Conservation (phyloP, 2,329 filamentous ascomycete genomes). For the Diaporthe eres region DNA sequence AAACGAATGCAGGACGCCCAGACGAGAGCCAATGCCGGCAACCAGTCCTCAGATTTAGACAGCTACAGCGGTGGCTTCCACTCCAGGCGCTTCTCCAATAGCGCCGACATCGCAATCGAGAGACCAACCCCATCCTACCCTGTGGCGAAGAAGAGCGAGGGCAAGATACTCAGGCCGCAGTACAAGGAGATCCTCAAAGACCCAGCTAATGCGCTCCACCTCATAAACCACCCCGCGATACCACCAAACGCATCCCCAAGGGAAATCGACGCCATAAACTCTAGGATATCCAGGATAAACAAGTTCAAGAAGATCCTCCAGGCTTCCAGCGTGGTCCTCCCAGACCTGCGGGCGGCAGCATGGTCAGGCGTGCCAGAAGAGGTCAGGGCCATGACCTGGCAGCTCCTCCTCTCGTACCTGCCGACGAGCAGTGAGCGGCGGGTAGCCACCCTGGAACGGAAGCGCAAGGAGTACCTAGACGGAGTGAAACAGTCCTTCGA, state of each 20-base stretch:
- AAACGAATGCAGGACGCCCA: constrained; percentile 65
- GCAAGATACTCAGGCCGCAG: constrained; percentile 95
- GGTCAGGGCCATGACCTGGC: constrained; percentile 99
- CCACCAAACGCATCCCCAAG: constrained; percentile 83
- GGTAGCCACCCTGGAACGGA: constrained; percentile 90
- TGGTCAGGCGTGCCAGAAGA: constrained; percentile 97
- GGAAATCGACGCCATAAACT: constrained; percentile 87
- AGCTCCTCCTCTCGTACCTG: constrained; percentile 92
- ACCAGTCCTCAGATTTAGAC: constrained; percentile 36
- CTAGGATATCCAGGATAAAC: constrained; percentile 93
- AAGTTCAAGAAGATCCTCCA: constrained; percentile 98
- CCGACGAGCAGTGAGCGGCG: constrained; percentile 96
- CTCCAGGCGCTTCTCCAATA: constrained; percentile 77
- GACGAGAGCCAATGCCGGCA: constrained; percentile 49
- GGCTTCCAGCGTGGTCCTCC: constrained; percentile 87
- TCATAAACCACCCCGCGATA: constrained; percentile 88
- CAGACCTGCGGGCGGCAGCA: constrained; percentile 86
- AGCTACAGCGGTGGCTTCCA: constrained; percentile 29
- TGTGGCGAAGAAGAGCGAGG: constrained; percentile 88
- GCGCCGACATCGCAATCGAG: constrained; percentile 94
- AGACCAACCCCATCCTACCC: constrained; percentile 87
- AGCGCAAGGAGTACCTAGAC: constrained; percentile 96
- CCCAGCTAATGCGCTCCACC: constrained; percentile 93
- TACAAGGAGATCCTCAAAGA: constrained; percentile 95
- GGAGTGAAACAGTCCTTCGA: constrained; percentile 84